Conservation (phyloP, 1,284 basidiomycete genomes). For the Ustilago esculenta region DNA sequence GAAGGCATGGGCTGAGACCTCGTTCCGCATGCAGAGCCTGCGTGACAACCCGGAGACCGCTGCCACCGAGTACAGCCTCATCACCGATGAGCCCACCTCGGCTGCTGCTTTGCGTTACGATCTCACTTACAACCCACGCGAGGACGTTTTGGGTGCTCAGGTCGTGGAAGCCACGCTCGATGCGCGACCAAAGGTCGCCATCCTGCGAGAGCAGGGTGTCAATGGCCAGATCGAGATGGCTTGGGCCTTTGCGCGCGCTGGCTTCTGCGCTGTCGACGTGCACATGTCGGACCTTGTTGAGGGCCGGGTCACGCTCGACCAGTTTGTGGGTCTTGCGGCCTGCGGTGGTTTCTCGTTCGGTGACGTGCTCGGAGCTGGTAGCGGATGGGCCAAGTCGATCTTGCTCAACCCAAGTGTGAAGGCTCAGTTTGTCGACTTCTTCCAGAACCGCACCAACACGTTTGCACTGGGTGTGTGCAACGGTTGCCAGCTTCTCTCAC, state of each 20-base stretch:
- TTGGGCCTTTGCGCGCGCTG: conserved; percentile 91
- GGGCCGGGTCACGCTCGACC: conserved; percentile 74
- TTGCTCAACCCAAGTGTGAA: conserved; percentile 81
- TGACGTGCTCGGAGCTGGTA: conserved; percentile 95
- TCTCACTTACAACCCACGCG: conserved; percentile 60
- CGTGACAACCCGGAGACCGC: conserved; percentile 85
- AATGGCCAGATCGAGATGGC: conserved; percentile 99
- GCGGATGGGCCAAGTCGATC: conserved; percentile 95
- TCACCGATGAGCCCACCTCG: conserved; percentile 68
- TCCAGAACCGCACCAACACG: conserved; percentile 76
- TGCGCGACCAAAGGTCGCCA: conserved; percentile 85
- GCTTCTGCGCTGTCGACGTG: conserved; percentile 92
- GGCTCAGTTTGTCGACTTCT: conserved; percentile 82
- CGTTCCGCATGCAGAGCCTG: conserved; percentile 86
- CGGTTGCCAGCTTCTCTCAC: conserved; percentile 94
- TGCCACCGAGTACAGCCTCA: conserved; percentile 83
- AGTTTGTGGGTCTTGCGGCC: conserved; percentile 88
- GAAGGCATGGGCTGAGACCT: conserved; percentile 90
- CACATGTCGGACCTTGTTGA: conserved; percentile 97
- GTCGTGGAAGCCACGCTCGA: conserved; percentile 38
- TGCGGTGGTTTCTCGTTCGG: conserved; percentile 99
- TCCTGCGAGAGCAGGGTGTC: conserved; percentile 96
- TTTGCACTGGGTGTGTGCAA: conserved; percentile 97
- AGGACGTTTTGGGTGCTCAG: conserved; percentile 41
- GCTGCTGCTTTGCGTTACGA: conserved; percentile 68